Conservation (phyloP, 176 grass and related monocot genomes). For the Alloteropsis semialata region DNA sequence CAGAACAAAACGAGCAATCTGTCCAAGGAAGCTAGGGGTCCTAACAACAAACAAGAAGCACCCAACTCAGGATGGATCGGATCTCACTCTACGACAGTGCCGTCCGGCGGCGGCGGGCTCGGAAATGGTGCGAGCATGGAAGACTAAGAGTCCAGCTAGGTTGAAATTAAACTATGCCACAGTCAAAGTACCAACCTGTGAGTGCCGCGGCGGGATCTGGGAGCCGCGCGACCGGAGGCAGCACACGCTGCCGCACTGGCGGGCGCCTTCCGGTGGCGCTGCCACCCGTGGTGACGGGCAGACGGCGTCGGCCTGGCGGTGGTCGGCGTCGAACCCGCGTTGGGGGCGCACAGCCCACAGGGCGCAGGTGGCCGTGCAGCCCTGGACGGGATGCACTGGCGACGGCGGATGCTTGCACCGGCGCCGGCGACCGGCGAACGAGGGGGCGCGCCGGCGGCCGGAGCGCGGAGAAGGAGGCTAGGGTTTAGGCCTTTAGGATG, state of each 20-base stretch:
- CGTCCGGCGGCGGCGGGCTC: not conserved
- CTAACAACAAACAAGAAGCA: not conserved
- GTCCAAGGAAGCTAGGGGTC: not conserved
- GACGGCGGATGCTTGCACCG: not conserved
- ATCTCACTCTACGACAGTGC: not conserved
- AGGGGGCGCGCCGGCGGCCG: not conserved
- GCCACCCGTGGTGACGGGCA: not conserved
- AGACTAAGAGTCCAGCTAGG: not conserved
- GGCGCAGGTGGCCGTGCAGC: not conserved
- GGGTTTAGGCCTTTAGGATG: slow-evolving; percentile 29
- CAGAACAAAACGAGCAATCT: not conserved
- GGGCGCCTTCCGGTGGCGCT: not conserved
- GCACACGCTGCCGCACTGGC: slow-evolving; percentile 8
- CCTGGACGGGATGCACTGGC: not conserved
- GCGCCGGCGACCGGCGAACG: not conserved
- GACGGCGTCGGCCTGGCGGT: not conserved
- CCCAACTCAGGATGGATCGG: not conserved
- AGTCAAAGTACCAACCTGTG: slow-evolving; percentile 9
- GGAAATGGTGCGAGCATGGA: not conserved
- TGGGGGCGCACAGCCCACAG: not conserved
- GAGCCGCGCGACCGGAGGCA: not conserved
- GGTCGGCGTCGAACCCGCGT: not conserved
- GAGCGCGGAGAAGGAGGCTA: not conserved
- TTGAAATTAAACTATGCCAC: not conserved
- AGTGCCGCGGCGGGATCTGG: slow-evolving; percentile 5